phyloP scores from a whole-genome alignment of 2,329 filamentous ascomycete genomes.

The Dryadomyces quercivorus region DNA sequence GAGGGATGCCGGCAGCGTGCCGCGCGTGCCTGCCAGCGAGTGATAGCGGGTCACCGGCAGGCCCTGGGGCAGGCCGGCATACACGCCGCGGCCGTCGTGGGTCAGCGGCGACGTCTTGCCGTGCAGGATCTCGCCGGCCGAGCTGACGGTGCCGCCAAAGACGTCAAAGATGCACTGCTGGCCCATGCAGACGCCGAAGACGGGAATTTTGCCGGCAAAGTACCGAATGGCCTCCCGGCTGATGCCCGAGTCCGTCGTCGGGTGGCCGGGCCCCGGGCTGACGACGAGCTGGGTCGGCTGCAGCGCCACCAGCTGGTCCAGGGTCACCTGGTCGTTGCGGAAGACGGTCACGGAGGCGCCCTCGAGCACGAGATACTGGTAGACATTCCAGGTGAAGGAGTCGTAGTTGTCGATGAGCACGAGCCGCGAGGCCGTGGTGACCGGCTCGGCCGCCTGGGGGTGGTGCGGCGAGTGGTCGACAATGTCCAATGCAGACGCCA shows the following conservation, averaged over 20 bases:
- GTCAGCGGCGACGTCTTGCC: conserved; percentile 88
- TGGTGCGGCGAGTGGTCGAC: conserved; percentile 81
- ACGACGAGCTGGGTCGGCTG: conserved; percentile 90
- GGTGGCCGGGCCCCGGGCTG: conserved; percentile 91
- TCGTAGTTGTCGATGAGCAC: conserved; percentile 98
- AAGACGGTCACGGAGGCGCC: conserved; percentile 82
- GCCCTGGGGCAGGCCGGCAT: conserved; percentile 64
- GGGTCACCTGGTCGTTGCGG: conserved; percentile 81
- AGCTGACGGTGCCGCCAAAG: conserved; percentile 82
- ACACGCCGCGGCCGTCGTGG: conserved; percentile 89
- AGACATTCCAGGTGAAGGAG: conserved; percentile 98
- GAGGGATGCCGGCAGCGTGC: conserved; percentile 72
- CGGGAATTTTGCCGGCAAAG: conserved; percentile 88
- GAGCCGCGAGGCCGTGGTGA: conserved; percentile 76
- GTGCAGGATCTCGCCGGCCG: conserved; percentile 91
- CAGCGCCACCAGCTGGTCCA: conserved; percentile 71
- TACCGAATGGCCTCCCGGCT: conserved; percentile 84
- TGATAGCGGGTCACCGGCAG: conserved; percentile 92
- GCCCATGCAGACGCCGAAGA: conserved; percentile 98
- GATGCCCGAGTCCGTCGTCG: conserved; percentile 79
- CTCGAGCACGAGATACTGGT: conserved; percentile 95
- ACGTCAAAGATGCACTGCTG: conserved; percentile 96
- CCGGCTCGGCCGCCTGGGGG: conserved; percentile 58
- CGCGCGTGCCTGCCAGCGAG: conserved; percentile 83
- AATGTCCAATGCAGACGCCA: conserved; percentile 34